A percentile compares a stretch with the other conserved stretches of the same genome.
phyloP scores from a whole-genome alignment of 306 rosid species.

The Quercus ilex region DNA sequence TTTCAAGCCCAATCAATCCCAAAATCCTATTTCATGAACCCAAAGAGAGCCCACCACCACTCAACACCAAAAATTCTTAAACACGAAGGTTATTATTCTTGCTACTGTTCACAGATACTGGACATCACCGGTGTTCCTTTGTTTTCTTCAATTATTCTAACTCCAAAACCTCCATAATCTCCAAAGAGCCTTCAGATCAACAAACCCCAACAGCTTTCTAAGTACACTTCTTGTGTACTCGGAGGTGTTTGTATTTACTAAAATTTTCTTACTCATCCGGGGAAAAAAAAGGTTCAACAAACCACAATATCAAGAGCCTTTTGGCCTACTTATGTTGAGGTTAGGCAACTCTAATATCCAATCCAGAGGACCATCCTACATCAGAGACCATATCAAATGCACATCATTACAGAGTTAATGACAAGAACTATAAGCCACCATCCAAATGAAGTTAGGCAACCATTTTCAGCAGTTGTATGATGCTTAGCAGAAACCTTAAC shows the following conservation, averaged over 20 bases:
- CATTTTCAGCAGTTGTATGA: neutral
- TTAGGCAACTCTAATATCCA: neutral
- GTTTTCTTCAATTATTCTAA: too few species aligned
- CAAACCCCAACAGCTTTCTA: too few species aligned
- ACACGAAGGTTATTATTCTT: neutral
- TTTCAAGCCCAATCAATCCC: neutral
- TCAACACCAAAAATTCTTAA: neutral
- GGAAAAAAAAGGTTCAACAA: too few species aligned
- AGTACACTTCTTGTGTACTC: too few species aligned
- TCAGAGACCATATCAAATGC: neutral
- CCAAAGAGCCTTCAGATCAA: too few species aligned
- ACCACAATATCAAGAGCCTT: too few species aligned
- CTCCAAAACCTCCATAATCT: too few species aligned
- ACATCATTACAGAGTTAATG: constrained; percentile 11
- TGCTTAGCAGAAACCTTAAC: neutral
- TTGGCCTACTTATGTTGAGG: neutral
- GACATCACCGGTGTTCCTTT: too few species aligned
- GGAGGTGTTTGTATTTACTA: too few species aligned
- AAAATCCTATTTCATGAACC: neutral
- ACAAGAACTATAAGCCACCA: constrained; percentile 10
- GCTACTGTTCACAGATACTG: neutral
- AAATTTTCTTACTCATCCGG: too few species aligned
- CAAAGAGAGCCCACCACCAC: neutral
- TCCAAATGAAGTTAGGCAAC: constrained; percentile 1
- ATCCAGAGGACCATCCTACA: neutral